Conservation (phyloP, 1,284 basidiomycete species). For the Gastroboletus turbinatus region DNA sequence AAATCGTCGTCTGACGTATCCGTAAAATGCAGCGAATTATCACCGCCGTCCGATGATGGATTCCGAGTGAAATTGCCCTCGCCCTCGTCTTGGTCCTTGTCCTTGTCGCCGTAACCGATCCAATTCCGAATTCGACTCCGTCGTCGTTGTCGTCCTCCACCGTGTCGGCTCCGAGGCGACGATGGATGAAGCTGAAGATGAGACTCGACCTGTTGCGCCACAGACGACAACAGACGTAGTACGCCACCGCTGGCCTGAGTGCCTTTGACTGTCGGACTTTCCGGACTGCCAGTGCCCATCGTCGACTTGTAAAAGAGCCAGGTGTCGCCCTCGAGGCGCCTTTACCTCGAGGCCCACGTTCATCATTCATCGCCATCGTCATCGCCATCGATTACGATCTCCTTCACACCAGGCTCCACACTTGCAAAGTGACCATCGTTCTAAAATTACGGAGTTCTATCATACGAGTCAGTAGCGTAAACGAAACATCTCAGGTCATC, state of each 20-base stretch:
- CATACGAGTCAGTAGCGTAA: constrained; percentile 12
- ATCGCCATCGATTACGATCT: background rate
- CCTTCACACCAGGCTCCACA: background rate
- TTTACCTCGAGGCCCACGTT: constrained; percentile 12
- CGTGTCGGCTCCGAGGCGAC: background rate
- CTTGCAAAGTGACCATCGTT: background rate
- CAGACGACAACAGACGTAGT: constrained; percentile 22
- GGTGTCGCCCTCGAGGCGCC: background rate
- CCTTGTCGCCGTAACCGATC: constrained; percentile 12
- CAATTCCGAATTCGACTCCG: constrained; percentile 18
- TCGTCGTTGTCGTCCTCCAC: constrained; percentile 9
- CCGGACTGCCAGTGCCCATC: background rate
- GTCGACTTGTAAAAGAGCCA: constrained; percentile 1
- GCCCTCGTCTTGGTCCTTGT: background rate
- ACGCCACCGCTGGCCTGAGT: background rate
- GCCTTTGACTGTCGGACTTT: background rate
- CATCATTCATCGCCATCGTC: background rate
- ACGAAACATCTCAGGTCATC: background rate
- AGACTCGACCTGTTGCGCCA: constrained; percentile 28
- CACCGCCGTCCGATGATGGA: background rate
- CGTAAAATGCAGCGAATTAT: constrained; percentile 20
- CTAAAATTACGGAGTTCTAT: constrained; percentile 15
- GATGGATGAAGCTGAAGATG: constrained; percentile 18
- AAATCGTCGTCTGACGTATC: constrained; percentile 18
- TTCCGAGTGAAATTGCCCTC: background rate